Evolutionary conservation across 345 rosid species (phyloP).

Genomic region (Schrenkiella parvula): DNA sequence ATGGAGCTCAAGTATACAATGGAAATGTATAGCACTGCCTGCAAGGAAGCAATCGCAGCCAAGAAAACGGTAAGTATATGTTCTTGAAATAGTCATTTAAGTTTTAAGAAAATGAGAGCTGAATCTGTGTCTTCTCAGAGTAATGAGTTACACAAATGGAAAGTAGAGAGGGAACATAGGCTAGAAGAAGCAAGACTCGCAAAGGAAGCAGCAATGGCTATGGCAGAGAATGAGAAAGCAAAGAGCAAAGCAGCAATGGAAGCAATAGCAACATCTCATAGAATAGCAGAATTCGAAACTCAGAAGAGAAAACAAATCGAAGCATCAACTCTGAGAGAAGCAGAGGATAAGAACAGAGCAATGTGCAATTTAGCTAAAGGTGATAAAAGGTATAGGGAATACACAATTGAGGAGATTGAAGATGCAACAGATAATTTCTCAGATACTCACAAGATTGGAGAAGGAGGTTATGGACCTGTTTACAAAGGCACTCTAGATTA

Average conservation of each 20-base stretch:
- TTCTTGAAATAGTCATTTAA: background rate
- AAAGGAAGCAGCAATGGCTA: constrained; percentile 32
- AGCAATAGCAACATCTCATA: constrained; percentile 26
- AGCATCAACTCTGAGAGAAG: background rate
- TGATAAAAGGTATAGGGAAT: constrained; percentile 34
- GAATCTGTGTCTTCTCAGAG: constrained; percentile 9
- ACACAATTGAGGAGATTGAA: constrained; percentile 48
- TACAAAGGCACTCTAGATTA: constrained; percentile 37
- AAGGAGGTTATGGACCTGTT: constrained; percentile 42
- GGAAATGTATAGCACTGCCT: constrained; percentile 32
- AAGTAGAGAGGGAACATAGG: constrained; percentile 12
- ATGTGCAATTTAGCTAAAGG: background rate
- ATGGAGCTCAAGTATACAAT: constrained; percentile 37
- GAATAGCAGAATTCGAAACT: constrained; percentile 23
- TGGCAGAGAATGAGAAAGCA: constrained; percentile 33
- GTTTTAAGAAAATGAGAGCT: background rate
- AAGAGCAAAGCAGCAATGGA: constrained; percentile 33
- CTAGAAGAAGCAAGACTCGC: constrained; percentile 31
- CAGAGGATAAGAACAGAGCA: background rate
- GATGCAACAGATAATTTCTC: constrained; percentile 32
- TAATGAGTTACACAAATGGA: constrained; percentile 28
- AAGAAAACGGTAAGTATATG: constrained; percentile 21
- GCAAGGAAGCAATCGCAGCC: constrained; percentile 34
- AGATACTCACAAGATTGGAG: constrained; percentile 21
- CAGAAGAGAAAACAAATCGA: constrained; percentile 28